Evolutionary conservation across 2,329 filamentous ascomycete genomes (phyloP), one percentile per base, ranked within the genome.

Genomic region (Aspergillus bombycis): DNA sequence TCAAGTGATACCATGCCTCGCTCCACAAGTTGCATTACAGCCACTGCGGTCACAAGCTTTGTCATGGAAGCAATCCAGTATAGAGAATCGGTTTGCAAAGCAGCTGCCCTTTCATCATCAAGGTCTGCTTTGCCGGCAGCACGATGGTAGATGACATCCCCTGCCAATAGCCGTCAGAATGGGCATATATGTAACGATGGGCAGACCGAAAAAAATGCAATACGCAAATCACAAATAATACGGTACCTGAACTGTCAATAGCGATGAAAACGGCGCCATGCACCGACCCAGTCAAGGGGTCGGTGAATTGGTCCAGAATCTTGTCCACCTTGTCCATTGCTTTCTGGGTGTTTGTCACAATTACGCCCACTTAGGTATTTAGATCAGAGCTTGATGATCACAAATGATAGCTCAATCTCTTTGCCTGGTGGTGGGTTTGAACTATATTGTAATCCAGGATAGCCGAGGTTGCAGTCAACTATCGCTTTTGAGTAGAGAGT

Each of bases 21-120:
- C 70, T 81, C 79, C 1, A 80, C 75, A 9, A 79, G 73, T 63
- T 82, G 79, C 78, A 81, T 76, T 50, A 74, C 76, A 1, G 79
- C 78, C 34, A 82, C 80, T 0, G 73, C 74, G 14, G 71, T 71
- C 3, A 80, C 69, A 32, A 80, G 65, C 62, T 81, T 81, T 1
- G 79, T 81, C 71, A 81, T 83, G 4, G 80, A 82, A 4, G 83
- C 82, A 52, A 84, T 81, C 82, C 82, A 85, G 69, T 87, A 90
- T 1, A 87, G 77, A 6, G 80, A 85, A 48, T 90, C 86, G 5
- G 54, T 21, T 14, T 23, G 43, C 43, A 23, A 21, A 23, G n/a
- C n/a, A 8, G n/a, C 4, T 46, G 21, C 21, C 10, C 12, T 46
- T 14, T 26, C 43, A 21, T 46, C 21, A 23, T 14, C 43, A 23